Percentiles rank a stretch among this genome's conserved stretches.
Conservation (phyloP, 2,329 filamentous ascomycete genomes). For the Cytospora chrysosperma region DNA sequence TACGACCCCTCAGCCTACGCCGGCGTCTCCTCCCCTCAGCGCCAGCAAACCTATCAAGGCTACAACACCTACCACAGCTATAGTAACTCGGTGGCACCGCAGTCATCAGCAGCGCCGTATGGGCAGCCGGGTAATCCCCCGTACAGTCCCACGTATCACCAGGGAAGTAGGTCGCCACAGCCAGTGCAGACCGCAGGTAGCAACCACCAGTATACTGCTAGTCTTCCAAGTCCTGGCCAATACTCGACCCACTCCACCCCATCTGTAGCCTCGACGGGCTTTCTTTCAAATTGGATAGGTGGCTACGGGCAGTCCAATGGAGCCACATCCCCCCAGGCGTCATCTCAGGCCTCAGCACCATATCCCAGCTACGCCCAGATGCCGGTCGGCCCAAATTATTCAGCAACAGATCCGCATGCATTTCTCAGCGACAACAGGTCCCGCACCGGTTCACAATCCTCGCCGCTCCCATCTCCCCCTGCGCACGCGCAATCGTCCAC, state of each 20-base stretch:
- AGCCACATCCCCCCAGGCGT: constrained; percentile 18
- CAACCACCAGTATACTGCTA: constrained; percentile 39
- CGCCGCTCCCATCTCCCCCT: constrained; percentile 47
- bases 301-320: constrained; percentile 30
- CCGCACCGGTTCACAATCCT: constrained; percentile 51
- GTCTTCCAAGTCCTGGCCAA: constrained; percentile 37
- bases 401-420: constrained; percentile 43
- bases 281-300: constrained; percentile 24
- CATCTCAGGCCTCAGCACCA: constrained; percentile 38
- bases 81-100: constrained; percentile 37
- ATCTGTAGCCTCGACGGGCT: constrained; percentile 24
- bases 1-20: constrained; percentile 63
- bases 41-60: constrained; percentile 51
- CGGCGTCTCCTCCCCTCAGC: constrained; percentile 46
- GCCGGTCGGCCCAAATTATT: constrained; percentile 51
- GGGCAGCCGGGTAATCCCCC: constrained; percentile 40
- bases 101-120: constrained; percentile 35
- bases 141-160: constrained; percentile 28
- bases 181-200: constrained; percentile 16
- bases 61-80: constrained; percentile 48
- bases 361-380: constrained; percentile 55
- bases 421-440: constrained; percentile 45
- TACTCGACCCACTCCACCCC: constrained; percentile 32
- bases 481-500: constrained; percentile 42
- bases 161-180: constrained; percentile 19